These are phyloP conservation scores for Amylostereum chailletii DNA, from an alignment of 1,284 basidiomycete genomes.

Conservation along the genomic window DNA sequence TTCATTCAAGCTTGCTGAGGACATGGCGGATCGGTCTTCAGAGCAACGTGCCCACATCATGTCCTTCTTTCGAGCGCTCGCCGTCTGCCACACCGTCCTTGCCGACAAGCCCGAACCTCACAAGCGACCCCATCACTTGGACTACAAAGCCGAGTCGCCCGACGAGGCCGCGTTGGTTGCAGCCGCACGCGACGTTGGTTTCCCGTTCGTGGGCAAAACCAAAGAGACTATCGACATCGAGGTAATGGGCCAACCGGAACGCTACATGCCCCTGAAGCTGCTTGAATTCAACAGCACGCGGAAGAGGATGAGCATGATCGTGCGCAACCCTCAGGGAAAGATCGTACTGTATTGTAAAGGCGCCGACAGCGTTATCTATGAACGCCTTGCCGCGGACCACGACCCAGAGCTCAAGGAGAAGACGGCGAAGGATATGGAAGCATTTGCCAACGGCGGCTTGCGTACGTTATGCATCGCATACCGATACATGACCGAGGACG, in stretches of 20 bases:
- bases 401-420: conserved; percentile 67
- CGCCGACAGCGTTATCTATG: conserved; percentile 94
- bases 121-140: conserved; percentile 57
- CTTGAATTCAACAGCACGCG: conserved; percentile 92
- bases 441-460: conserved; percentile 88
- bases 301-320: conserved; percentile 90
- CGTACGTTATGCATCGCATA: conserved; percentile 90
- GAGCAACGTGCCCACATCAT: conserved; percentile 64
- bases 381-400: conserved; percentile 70
- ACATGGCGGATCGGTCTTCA: conserved; percentile 55
- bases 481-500: conserved; percentile 71
- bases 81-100: conserved; percentile 88
- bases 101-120: conserved; percentile 65
- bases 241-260: conserved; percentile 83
- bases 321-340: conserved; percentile 75
- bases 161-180: conserved; percentile 93
- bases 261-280: conserved; percentile 71
- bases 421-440: conserved; percentile 84
- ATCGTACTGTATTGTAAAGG: conserved; percentile 90
- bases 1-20: conserved; percentile 75
- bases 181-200: conserved; percentile 88
- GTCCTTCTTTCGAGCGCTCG: conserved; percentile 87
- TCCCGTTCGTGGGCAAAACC: conserved; percentile 78
- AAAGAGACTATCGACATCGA: conserved; percentile 82
- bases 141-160: conserved; percentile 94